A percentile compares a stretch with the other conserved stretches of the same genome.
phyloP scores from a whole-genome alignment of 2,329 filamentous ascomycete species.

The Colletotrichum sp. region DNA sequence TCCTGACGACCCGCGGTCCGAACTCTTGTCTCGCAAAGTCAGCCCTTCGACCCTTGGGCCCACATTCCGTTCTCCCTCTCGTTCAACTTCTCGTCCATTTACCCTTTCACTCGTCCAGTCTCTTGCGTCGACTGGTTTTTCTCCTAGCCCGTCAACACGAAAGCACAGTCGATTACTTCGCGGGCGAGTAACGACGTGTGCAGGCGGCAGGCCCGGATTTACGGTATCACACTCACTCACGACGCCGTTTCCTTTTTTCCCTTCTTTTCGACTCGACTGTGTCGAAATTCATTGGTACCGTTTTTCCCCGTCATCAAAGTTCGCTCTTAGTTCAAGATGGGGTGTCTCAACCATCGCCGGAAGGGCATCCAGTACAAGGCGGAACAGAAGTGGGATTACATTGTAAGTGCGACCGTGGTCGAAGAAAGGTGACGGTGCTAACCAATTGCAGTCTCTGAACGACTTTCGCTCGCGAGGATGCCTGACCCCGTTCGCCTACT shows the following conservation, averaged over 20 bases:
- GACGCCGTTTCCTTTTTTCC: not conserved
- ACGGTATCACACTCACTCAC: constrained; percentile 5
- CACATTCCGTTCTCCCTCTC: constrained; percentile 19
- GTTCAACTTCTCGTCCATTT: not conserved
- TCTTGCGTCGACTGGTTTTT: constrained; percentile 4
- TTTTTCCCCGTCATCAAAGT: not conserved
- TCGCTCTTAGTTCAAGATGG: constrained; percentile 54
- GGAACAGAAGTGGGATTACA: constrained; percentile 95
- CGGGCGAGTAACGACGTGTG: constrained; percentile 55
- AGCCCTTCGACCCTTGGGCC: constrained; percentile 2
- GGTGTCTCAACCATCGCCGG: constrained; percentile 65
- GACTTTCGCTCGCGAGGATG: constrained; percentile 89
- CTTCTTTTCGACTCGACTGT: not conserved
- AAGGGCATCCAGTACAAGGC: constrained; percentile 71
- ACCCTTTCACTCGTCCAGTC: constrained; percentile 9
- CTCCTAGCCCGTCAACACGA: constrained; percentile 24
- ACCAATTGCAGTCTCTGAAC: constrained; percentile 45
- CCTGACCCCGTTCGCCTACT: constrained; percentile 79
- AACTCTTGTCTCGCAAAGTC: constrained; percentile 5
- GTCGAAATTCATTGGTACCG: constrained; percentile 13
- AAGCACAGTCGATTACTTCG: constrained; percentile 50
- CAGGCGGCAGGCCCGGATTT: constrained; percentile 43
- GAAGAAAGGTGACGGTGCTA: not conserved
- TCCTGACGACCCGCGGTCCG: constrained; percentile 11
- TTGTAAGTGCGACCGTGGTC: constrained; percentile 60